Conservation (phyloP, 495 filamentous ascomycete species). For the Neurospora sp. region DNA sequence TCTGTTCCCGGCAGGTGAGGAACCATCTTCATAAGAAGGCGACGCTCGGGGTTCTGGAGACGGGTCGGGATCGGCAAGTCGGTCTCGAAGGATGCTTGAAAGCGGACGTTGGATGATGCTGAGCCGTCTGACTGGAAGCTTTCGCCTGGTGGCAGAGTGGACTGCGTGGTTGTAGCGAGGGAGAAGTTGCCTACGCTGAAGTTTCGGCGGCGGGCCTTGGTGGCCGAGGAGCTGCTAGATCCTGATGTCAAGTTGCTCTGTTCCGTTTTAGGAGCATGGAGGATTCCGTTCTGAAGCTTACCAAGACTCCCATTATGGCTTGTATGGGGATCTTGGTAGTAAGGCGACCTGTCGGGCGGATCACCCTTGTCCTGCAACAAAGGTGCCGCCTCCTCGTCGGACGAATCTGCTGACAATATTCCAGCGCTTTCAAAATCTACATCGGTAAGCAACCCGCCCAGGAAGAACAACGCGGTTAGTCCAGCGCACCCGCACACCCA, state of each 20-base stretch:
- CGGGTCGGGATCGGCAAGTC: background rate
- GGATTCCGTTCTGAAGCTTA: background rate
- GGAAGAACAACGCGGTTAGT: slow-evolving; percentile 12
- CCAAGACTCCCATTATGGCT: background rate
- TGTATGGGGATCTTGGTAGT: background rate
- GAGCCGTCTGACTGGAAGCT: background rate
- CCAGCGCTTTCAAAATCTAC: background rate
- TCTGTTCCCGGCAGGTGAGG: slow-evolving; percentile 21
- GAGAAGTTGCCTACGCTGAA: slow-evolving; percentile 24
- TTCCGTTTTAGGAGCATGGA: background rate
- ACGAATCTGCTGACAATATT: background rate
- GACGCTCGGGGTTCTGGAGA: slow-evolving; percentile 6
- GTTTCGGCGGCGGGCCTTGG: slow-evolving; percentile 13
- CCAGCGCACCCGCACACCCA: slow-evolving; percentile 5
- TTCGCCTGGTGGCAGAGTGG: background rate
- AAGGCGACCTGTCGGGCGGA: background rate
- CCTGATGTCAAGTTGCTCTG: background rate
- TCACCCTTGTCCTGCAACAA: slow-evolving; percentile 4
- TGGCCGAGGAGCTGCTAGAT: background rate
- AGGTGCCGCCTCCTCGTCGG: slow-evolving; percentile 19
- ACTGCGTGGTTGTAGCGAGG: slow-evolving; percentile 9
- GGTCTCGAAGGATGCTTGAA: background rate
- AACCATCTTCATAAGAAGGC: slow-evolving; percentile 19
- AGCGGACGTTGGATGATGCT: background rate
- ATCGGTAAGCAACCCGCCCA: slow-evolving; percentile 20